Evolutionary conservation across 2,329 filamentous ascomycete species (phyloP), one percentile per base, ranked within the genome.

Genomic region (Hirsutella minnesotensis): DNA sequence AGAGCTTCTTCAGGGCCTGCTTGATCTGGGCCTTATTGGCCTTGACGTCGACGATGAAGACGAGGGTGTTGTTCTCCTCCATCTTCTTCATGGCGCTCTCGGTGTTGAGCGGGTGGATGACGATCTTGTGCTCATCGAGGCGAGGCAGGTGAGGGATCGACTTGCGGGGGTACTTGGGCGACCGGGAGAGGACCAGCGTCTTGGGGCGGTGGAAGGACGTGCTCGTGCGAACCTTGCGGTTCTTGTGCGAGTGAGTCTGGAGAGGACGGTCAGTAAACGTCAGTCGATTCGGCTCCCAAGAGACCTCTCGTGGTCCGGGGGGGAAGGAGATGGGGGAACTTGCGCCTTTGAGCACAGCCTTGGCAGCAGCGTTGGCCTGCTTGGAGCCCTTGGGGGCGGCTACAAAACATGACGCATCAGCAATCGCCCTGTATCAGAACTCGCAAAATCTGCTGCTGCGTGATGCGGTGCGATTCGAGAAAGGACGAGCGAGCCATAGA

Each of bases 71-170:
- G 82, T 98, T 89, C 84, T 98, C 92, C 79, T 98, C 92, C 60
- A 98, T 95, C 85, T 95, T 95, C 87, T 98, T 98, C 90, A 98
- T 96, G 63, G 94, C 92, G 64, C 84, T 92, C 84, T 98, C 92
- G 49, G 92, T 98, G 83, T 98, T 98, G 65, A 98, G 80, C 56
- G 92, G 92, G 81, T 95, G 87, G 65, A 96, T 77, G 69, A 98
- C 84, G 68, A 96, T 78, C 82, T 94, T 95, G 80, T 89, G 86
- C 74, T 90, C 86, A 73, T 98, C 92, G 62, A 98, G 86, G 60
- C 88, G 85, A 58, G 89, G 83, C 65, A 79, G 78, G 68, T 90
- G 83, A 61, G 86, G 82, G 66, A 98, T 80, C 56, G 87, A 89
- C 79, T 92, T 94, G 76, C 90, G 88, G 56, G 86, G 89, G 79